Conservation (phyloP, 2,329 filamentous ascomycete species). For the Sphaerulina populicola region DNA sequence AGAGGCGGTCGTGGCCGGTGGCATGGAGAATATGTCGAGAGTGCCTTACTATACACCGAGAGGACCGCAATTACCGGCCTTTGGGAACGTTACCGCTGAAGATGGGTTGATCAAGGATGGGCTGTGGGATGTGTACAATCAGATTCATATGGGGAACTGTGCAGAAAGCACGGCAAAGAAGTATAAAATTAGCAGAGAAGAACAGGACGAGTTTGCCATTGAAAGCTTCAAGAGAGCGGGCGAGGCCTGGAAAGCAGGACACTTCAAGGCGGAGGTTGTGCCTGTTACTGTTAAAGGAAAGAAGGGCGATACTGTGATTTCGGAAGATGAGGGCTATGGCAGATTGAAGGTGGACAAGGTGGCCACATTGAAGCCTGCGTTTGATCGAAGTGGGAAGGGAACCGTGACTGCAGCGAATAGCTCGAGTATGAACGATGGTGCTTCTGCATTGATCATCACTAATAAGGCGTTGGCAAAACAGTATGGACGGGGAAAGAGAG, state of each 20-base stretch:
- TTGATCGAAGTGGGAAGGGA: constrained; percentile 73
- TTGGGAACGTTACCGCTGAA: constrained; percentile 79
- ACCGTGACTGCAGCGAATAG: constrained; percentile 93
- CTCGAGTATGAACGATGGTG: constrained; percentile 90
- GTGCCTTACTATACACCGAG: constrained; percentile 86
- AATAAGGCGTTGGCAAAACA: constrained; percentile 72
- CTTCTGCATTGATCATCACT: constrained; percentile 76
- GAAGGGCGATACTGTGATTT: constrained; percentile 73
- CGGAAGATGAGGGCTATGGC: constrained; percentile 80
- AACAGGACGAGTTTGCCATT: constrained; percentile 87
- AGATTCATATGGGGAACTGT: constrained; percentile 97
- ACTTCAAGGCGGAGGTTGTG: constrained; percentile 82
- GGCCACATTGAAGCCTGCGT: constrained; percentile 78
- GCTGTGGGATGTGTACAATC: constrained; percentile 89
- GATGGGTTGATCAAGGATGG: constrained; percentile 93
- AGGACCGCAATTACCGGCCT: constrained; percentile 70
- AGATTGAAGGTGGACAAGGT: constrained; percentile 84
- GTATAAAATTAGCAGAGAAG: constrained; percentile 66
- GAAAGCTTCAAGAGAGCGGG: constrained; percentile 83
- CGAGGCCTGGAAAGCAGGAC: constrained; percentile 72
- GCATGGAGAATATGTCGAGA: constrained; percentile 96
- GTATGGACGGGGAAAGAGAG: constrained; percentile 67
- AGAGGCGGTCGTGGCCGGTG: constrained; percentile 82
- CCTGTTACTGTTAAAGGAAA: constrained; percentile 76
- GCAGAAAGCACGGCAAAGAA: constrained; percentile 92